Evolutionary conservation across 176 grass and related monocot genomes (phyloP).

Genomic region (Aegilops sharonensis): DNA sequence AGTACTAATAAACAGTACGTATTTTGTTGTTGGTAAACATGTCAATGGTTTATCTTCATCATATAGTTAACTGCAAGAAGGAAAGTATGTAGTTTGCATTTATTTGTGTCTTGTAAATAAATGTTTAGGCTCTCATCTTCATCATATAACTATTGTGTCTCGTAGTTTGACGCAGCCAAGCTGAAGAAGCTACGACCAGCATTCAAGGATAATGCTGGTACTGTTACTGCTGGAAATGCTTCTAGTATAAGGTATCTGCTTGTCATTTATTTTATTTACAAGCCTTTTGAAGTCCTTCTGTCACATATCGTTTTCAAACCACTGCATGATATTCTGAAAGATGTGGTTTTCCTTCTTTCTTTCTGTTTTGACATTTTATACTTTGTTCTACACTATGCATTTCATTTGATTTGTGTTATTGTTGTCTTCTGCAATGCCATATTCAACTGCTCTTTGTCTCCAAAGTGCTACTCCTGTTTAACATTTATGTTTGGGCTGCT

Average conservation of each 20-base stretch:
- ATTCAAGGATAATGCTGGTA: slow-evolving; percentile 90
- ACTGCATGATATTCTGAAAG: background rate
- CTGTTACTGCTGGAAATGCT: slow-evolving; percentile 94
- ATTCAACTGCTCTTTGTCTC: background rate
- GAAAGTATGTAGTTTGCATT: background rate
- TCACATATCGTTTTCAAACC: background rate
- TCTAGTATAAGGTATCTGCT: slow-evolving; percentile 77
- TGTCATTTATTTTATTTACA: slow-evolving; percentile 1
- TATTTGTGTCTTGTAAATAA: background rate
- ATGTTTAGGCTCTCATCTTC: no score
- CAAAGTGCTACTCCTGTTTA: background rate
- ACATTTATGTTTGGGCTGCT: background rate
- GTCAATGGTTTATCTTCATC: background rate
- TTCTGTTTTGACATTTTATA: background rate
- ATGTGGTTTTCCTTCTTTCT: background rate
- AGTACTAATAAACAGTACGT: background rate
- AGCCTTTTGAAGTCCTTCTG: background rate
- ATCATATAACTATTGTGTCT: background rate
- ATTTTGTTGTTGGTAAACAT: background rate
- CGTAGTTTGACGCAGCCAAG: slow-evolving; percentile 86
- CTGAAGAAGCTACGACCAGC: slow-evolving; percentile 85
- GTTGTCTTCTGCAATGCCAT: background rate
- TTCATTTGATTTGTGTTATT: background rate
- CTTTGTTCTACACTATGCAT: background rate
- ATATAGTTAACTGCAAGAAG: background rate